Evolutionary conservation across 306 rosid species (phyloP).

Genomic region (Quercus berberidifolia): DNA sequence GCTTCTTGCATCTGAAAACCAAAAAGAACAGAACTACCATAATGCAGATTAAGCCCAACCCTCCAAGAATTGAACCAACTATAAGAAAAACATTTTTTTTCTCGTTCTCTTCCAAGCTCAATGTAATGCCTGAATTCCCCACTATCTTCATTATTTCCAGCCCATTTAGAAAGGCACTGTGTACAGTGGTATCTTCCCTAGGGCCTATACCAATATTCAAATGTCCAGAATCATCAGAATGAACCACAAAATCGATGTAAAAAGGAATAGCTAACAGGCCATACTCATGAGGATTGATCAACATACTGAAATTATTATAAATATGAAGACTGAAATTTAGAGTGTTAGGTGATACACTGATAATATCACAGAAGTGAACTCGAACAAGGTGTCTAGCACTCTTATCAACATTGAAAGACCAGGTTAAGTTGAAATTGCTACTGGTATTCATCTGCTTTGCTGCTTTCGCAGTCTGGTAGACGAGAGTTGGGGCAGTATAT

Average conservation of each 20-base stretch:
- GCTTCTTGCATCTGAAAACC: slow-evolving; percentile 20
- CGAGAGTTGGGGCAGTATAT: slow-evolving; percentile 9
- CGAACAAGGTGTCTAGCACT: slow-evolving; percentile 25
- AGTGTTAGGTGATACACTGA: fast-evolving
- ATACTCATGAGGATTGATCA: fast-evolving
- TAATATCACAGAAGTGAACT: slow-evolving; percentile 37
- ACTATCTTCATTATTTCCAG: slow-evolving; percentile 35
- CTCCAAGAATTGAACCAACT: slow-evolving; percentile 35
- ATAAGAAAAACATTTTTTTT: background rate
- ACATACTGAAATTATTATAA: background rate
- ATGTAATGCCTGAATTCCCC: background rate
- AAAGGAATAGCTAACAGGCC: background rate
- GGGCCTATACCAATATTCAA: slow-evolving; percentile 23
- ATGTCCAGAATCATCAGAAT: slow-evolving; percentile 11
- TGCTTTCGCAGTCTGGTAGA: slow-evolving; percentile 27
- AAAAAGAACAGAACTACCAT: slow-evolving; percentile 9
- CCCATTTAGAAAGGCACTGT: slow-evolving; percentile 30
- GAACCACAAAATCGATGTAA: slow-evolving; percentile 20
- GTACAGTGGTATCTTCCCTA: too few relatives aligned
- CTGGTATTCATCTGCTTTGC: background rate
- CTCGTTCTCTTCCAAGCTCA: background rate
- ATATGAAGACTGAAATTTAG: slow-evolving; percentile 6
- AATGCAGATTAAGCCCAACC: slow-evolving; percentile 18
- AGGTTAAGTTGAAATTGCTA: slow-evolving; percentile 8
- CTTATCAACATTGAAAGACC: slow-evolving; percentile 19